Evolutionary conservation across 2,329 filamentous ascomycete genomes (phyloP).

Genomic region (Eurotiales sp.): DNA sequence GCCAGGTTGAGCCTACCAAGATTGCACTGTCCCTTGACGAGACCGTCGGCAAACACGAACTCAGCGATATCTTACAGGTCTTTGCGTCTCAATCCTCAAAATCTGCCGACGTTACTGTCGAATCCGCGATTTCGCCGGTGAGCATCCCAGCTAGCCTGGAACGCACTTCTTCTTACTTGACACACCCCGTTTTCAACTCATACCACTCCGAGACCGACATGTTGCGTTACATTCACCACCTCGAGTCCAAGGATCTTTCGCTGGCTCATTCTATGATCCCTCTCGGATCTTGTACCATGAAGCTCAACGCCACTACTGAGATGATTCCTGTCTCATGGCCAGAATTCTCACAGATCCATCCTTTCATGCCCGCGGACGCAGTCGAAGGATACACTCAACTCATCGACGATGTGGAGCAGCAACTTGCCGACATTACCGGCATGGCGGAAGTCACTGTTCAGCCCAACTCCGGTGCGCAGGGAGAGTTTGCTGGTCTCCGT

Average conservation of each 20-base stretch:
- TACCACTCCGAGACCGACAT: constrained; percentile 95
- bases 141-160: constrained; percentile 54
- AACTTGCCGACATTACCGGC: constrained; percentile 78
- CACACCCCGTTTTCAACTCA: constrained; percentile 90
- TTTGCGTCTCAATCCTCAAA: constrained; percentile 47
- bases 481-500: constrained; percentile 86
- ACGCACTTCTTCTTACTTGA: constrained; percentile 72
- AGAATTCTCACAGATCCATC: constrained; percentile 75
- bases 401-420: constrained; percentile 67
- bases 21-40: constrained; percentile 78
- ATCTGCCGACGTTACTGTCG: constrained; percentile 26
- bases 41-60: constrained; percentile 56
- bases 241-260: constrained; percentile 91
- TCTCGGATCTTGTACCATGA: constrained; percentile 96
- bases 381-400: constrained; percentile 66
- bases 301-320: constrained; percentile 89
- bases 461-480: constrained; percentile 93
- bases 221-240: constrained; percentile 85
- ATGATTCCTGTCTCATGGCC: constrained; percentile 82
- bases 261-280: constrained; percentile 97
- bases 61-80: constrained; percentile 55
- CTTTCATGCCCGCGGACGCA: constrained; percentile 64
- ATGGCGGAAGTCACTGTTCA: constrained; percentile 88
- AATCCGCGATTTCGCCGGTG: constrained; percentile 35
- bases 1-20: constrained; percentile 57